Conservation (phyloP, 495 filamentous ascomycete genomes). For the Chlorociboria aeruginascens region DNA sequence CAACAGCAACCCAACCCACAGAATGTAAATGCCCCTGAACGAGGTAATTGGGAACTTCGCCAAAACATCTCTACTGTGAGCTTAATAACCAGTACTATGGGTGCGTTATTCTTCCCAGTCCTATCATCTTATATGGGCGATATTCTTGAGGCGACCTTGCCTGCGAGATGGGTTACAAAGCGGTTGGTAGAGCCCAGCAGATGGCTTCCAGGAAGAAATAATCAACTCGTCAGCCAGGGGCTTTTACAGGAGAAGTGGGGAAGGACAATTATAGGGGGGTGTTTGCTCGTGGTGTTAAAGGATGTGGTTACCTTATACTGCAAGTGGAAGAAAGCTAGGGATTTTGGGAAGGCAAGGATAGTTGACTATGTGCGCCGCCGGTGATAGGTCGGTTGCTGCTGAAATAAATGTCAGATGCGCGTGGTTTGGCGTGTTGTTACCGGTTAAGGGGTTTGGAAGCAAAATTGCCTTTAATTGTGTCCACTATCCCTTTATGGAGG, state of each 20-base stretch:
- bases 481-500: no score
- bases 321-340: slow-evolving; percentile 53
- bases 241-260: slow-evolving; percentile 56
- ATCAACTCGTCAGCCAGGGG: slow-evolving; percentile 26
- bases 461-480: no score
- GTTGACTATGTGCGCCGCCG: slow-evolving; percentile 39
- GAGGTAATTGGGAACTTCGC: slow-evolving; percentile 10
- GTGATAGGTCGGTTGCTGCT: neutral
- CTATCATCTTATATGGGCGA: slow-evolving; percentile 22
- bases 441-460: no score
- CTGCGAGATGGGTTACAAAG: slow-evolving; percentile 43
- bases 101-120: slow-evolving; percentile 32
- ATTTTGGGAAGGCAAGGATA: slow-evolving; percentile 49
- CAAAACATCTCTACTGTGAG: slow-evolving; percentile 28
- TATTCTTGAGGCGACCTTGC: slow-evolving; percentile 41
- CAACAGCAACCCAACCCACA: neutral
- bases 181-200: neutral
- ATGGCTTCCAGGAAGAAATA: neutral
- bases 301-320: slow-evolving; percentile 58
- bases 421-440: neutral
- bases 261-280: slow-evolving; percentile 56
- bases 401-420: neutral
- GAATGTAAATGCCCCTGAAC: neutral
- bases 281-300: slow-evolving; percentile 57
- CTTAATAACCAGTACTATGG: slow-evolving; percentile 30